phyloP scores from a whole-genome alignment of 1,284 basidiomycete genomes.

The Ganoderma sinense region DNA sequence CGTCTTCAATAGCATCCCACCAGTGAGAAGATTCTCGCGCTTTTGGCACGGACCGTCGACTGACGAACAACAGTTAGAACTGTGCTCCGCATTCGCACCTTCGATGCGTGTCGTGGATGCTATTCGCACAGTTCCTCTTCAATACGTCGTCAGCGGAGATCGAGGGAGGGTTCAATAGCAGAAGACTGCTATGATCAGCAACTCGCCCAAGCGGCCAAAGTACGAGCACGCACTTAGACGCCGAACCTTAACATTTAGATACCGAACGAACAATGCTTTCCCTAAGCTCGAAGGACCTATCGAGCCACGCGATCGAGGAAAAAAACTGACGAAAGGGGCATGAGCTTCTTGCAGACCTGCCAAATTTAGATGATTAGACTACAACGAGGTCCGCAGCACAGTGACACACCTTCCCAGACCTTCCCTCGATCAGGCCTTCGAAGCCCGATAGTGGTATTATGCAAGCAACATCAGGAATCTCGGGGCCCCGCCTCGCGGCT shows the following conservation, averaged over 20 bases:
- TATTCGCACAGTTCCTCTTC: conserved; percentile 13
- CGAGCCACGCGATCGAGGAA: conserved; percentile 15
- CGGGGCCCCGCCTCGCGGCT: conserved; percentile 25
- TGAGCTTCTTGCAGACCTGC: conserved; percentile 3
- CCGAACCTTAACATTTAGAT: background rate
- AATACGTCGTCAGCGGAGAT: conserved; percentile 6
- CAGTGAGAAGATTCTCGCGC: conserved; percentile 31
- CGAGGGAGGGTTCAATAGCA: background rate
- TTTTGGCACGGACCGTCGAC: conserved; percentile 17
- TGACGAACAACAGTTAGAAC: conserved; percentile 11
- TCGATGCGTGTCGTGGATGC: conserved; percentile 20
- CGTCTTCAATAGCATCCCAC: conserved; percentile 20
- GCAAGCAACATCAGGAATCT: conserved; percentile 27
- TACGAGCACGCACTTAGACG: background rate
- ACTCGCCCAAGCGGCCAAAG: background rate
- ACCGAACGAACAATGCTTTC: background rate
- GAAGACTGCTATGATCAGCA: background rate
- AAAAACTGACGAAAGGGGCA: background rate
- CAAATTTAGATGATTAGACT: conserved; percentile 4
- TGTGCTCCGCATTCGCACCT: conserved; percentile 13
- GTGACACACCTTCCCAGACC: conserved; percentile 7
- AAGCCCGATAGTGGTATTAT: conserved; percentile 12
- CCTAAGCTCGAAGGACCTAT: background rate
- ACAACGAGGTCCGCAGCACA: conserved; percentile 28
- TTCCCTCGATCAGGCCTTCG: conserved; percentile 15